These are phyloP conservation scores for Nothomitra cinnamomea DNA, from an alignment of 2,329 filamentous ascomycete genomes.

Conservation along the genomic window DNA sequence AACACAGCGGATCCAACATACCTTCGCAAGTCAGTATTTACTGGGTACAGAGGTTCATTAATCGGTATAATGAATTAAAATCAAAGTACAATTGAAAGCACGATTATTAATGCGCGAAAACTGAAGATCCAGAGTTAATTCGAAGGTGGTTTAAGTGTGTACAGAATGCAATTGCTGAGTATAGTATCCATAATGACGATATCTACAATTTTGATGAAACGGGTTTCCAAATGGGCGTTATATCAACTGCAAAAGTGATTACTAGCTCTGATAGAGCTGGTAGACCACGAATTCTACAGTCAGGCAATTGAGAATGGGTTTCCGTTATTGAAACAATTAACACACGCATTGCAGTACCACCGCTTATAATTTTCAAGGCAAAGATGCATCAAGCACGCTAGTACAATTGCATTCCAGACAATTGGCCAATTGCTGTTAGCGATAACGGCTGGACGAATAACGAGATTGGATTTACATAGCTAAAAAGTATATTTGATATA, in stretches of 20 bases:
- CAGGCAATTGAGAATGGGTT: slow-evolving; percentile 10
- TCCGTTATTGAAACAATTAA: slow-evolving; percentile 10
- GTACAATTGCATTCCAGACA: background rate
- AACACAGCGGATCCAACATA: background rate
- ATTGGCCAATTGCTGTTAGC: slow-evolving; percentile 7
- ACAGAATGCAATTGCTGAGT: slow-evolving; percentile 5
- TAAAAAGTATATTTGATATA: slow-evolving; percentile 7
- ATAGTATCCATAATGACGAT: slow-evolving; percentile 9
- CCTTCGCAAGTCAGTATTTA: background rate
- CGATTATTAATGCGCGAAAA: background rate
- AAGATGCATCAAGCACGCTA: background rate
- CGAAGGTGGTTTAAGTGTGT: background rate
- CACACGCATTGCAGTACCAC: slow-evolving; percentile 5
- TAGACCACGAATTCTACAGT: slow-evolving; percentile 7
- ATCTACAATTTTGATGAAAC: slow-evolving; percentile 11
- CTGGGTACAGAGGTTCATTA: slow-evolving; percentile 2
- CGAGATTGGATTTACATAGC: slow-evolving; percentile 19
- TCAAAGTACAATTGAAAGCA: background rate
- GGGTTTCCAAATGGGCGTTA: slow-evolving; percentile 7
- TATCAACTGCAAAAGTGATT: slow-evolving; percentile 6
- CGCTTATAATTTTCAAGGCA: slow-evolving; percentile 1
- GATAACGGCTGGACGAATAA: slow-evolving; percentile 22
- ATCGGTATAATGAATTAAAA: background rate
- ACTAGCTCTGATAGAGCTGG: slow-evolving; percentile 3
- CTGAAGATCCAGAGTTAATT: slow-evolving; percentile 1